Conservation (phyloP, 2,329 filamentous ascomycete species). For the Fusarium sp. region DNA sequence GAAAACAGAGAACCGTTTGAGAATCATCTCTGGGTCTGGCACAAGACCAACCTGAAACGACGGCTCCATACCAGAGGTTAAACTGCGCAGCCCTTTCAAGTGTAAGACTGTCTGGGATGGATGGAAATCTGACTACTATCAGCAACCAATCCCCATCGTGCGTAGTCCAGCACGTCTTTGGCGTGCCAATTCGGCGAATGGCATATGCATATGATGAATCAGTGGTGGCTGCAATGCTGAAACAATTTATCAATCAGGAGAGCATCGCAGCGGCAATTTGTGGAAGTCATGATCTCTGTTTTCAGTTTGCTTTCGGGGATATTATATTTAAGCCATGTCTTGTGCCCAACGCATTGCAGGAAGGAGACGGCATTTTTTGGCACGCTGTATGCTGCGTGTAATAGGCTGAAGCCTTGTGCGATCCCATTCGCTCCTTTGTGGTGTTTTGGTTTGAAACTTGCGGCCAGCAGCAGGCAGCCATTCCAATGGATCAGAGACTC, state of each 20-base stretch:
- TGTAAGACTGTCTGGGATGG: background rate
- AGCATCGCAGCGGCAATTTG: background rate
- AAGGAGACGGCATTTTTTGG: background rate
- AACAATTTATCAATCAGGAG: background rate
- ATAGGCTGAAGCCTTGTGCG: background rate
- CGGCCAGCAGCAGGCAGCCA: conserved; percentile 1
- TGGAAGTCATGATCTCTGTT: background rate
- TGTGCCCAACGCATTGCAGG: background rate
- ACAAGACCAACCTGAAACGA: background rate
- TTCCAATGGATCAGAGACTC: background rate
- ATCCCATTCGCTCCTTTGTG: background rate
- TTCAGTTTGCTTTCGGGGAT: background rate
- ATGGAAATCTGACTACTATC: background rate
- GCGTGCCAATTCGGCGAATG: background rate
- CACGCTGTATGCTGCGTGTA: background rate
- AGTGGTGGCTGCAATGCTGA: background rate
- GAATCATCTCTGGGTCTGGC: background rate
- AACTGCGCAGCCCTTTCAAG: background rate
- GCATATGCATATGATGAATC: background rate
- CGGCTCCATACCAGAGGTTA: background rate
- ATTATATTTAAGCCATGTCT: background rate
- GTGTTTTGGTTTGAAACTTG: background rate
- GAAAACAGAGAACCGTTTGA: background rate
- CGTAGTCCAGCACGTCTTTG: background rate
- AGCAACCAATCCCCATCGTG: background rate